A percentile compares a stretch with the other conserved stretches of the same genome.
These are phyloP conservation scores for Phaeosphaeriaceae sp. DNA, from an alignment of 2,329 filamentous ascomycete genomes.

Conservation along the genomic window DNA sequence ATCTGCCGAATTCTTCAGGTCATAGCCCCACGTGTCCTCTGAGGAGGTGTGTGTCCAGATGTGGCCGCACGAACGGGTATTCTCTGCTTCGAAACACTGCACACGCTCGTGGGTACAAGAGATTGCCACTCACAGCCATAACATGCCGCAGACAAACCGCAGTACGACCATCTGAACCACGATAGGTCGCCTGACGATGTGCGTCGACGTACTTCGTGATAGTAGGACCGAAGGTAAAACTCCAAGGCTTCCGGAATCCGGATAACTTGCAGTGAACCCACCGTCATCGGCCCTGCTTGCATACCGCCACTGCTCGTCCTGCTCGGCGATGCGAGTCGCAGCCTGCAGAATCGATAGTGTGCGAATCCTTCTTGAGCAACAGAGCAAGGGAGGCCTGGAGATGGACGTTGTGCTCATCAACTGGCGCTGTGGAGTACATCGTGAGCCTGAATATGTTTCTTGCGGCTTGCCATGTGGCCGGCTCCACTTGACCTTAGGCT, in stretches of 20 bases:
- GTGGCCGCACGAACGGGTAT: too few species aligned
- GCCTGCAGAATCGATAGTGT: neutral
- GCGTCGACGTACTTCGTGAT: neutral
- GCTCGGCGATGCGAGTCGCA: neutral
- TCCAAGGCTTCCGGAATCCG: neutral
- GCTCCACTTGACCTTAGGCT: neutral
- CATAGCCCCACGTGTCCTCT: too few species aligned
- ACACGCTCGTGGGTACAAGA: too few species aligned
- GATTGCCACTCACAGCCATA: too few species aligned
- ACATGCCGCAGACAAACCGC: neutral
- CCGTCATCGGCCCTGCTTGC: neutral
- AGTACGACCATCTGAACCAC: neutral
- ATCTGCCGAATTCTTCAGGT: too few species aligned
- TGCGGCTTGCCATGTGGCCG: neutral
- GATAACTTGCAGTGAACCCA: neutral
- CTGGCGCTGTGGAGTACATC: neutral
- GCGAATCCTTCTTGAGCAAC: neutral
- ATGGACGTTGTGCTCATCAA: neutral
- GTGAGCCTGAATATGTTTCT: neutral
- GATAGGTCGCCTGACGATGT: neutral
- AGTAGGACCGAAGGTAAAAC: neutral
- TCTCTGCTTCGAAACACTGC: too few species aligned
- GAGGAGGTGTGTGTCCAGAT: too few species aligned
- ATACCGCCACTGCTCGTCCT: neutral
- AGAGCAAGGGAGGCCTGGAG: neutral